These are phyloP conservation scores for Blastobotrys indianensis DNA, from an alignment of 1,139 yeast genomes.

Conservation along the genomic window DNA sequence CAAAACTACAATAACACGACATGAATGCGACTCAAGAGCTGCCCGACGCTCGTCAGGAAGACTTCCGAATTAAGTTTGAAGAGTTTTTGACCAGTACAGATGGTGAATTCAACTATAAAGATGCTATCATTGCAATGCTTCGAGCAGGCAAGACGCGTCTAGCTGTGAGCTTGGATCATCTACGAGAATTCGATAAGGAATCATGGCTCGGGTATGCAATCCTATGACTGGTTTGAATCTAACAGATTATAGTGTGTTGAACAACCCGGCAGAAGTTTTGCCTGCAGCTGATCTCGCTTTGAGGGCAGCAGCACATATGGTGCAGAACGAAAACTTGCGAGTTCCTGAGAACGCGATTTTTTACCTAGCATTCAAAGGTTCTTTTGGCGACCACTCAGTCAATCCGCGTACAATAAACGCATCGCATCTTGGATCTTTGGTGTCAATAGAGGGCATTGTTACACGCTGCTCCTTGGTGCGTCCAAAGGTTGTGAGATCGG, in stretches of 20 bases:
- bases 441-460: conserved; percentile 91
- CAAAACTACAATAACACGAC: too few relatives aligned
- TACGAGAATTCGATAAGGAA: conserved; percentile 74
- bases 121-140: conserved; percentile 66
- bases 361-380: conserved; percentile 79
- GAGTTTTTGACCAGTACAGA: conserved; percentile 51
- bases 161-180: conserved; percentile 73
- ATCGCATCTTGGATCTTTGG: conserved; percentile 66
- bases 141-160: conserved; percentile 61
- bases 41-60: conserved; percentile 7
- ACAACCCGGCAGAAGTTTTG: conserved; percentile 73
- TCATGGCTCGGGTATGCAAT: conserved; percentile 59
- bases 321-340: conserved; percentile 38
- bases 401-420: conserved; percentile 87
- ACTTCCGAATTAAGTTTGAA: conserved; percentile 49
- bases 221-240: not conserved
- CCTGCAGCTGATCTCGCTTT: conserved; percentile 91
- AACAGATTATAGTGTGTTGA: conserved; percentile 37
- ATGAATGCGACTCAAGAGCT: not conserved
- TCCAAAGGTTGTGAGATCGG: conserved; percentile 87
- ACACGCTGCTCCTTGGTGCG: conserved; percentile 90
- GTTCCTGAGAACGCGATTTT: conserved; percentile 61
- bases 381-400: conserved; percentile 83
- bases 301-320: conserved; percentile 60
- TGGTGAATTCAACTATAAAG: conserved; percentile 52